Evolutionary conservation across 2,329 filamentous ascomycete species (phyloP), one percentile per base, ranked within the genome.

Genomic region (Alternaria consortialis): DNA sequence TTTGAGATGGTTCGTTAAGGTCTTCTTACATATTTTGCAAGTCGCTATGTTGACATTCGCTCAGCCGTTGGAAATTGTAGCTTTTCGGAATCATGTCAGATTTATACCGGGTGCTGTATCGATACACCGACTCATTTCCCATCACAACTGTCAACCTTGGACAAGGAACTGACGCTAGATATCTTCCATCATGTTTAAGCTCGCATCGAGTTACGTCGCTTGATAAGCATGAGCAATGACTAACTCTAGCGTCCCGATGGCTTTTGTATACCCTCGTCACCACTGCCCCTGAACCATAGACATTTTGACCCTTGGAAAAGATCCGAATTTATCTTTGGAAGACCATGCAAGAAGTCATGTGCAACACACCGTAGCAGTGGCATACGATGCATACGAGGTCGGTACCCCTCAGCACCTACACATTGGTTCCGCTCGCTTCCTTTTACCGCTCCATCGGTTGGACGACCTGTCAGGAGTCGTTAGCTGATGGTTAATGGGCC

Each of bases 371-470:
- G 15, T 27, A 17, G 13, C 32, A 36, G 15, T 12, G 46, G 32
- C 32, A 17, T 36, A 37, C 20, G 46, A 34, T 15, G 1, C 9
- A 23, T 17, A 31, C 4, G 36, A 13, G 20, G 20, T 31, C 34
- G 50, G 50, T 52, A 52, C 50, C 50, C 50, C 36, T 31, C 50
- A 37, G 25, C 12, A 50, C 32, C 31, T 8, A n/a, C 13, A n/a
- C 13, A 37, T 17, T 50, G 46, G 46, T 37, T 36, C 46, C 17
- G 8, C 20, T 50, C 32, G 1, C 46, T 37, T n/a, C 36, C 17
- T 15, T 37, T 40, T 31, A 52, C 34, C 34, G n/a, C 25, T 29
- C 7, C 17, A 31, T 52, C 8, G 25, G 25, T 12, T n/a, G 6
- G 7, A 20, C 2, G 7, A n/a, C 34, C n/a, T 17, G 23, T 52